Base-by-base conservation (phyloP, 1,139 yeast genomes). In the Yamadazyma oceani region DNA sequence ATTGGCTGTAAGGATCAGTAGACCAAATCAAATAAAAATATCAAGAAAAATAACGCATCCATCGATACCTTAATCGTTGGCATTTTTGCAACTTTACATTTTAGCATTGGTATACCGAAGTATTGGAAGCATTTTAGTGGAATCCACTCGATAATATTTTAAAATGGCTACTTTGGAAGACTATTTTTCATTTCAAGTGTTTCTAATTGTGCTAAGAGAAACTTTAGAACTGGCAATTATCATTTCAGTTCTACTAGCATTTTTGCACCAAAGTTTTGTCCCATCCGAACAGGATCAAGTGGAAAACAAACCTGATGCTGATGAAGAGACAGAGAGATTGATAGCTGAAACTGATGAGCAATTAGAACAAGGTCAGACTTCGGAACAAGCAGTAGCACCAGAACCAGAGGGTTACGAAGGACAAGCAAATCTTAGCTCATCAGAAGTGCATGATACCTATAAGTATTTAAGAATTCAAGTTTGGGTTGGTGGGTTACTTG, bases 191-290 rank as follows among this genome's bases (percentile, higher is more conserved):
- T 57, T 66, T 32, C 75, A 70, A 49, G 69, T 67, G 27, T 70
- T 70, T 38, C 60, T 70, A 32, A 69, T 70, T 17, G 70, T 70
- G n/a, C 55, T 70, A 17, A 53, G 76, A 38, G 76, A 70, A 41
- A 68, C 75, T 1, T 49, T 70, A 31, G 76, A 70, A 45, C 68
- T 66, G 57, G 75, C 75, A 4, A 69, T 70, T 43, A 69, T 70
- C 40, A 60, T 70, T 12, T 69, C 75, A 8, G 75, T 70, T 12
- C 56, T 70, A 23, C 58, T 69, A 17, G 67, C 75, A 5, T 69
- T 70, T 48, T 57, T 69, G 24, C 66, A 64, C 38, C 70, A 65
- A 39, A 64, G 62, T 32, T 64, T 66, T 39, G 29, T 37, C 3
- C 24, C 33, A 13, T 29, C 40, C 21, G 24, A 32, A 36, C 19